Base-by-base conservation (phyloP, 352 stramenopile species). In the Phytophthora europaea region DNA sequence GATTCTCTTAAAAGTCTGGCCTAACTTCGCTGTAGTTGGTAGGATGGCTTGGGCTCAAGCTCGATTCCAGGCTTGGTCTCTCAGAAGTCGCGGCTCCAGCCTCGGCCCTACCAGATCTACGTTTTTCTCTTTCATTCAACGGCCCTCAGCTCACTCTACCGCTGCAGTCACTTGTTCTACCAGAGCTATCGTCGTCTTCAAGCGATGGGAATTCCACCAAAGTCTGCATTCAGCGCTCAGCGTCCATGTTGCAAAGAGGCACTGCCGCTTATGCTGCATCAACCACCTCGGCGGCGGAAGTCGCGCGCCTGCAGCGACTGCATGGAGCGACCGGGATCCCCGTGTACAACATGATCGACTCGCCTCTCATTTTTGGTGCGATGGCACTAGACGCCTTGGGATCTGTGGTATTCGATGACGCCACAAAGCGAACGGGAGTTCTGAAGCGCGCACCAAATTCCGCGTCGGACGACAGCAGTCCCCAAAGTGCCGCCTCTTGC, bases 341-440 rank as follows among this genome's bases (percentile, higher is more conserved):
- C n/a, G 75, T 93, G 12, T 91, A 83, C 70, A 94, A 91, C 68
- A 94, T 94, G 86, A 70, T 86, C 31, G 78, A 92, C 33, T 67
- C 78, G 7, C 84, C 86, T 0, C 78, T 94, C n/a, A 73, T 85
- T 59, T 87, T 94, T 53, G 86, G 86, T 13, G 51, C 67, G 6
- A 92, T 91, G 83, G 83, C 82, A 7, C 71, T 94, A 13, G 56
- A 81, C 28, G 54, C 76, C 3, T 63, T 92, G n/a, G 77, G 71
- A 40, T 71, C 80, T 2, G 59, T 93, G 20, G 31, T 83, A 1
- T 72, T 93, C 22, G 79, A 91, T 55, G 81, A 78, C 4, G 51
- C 60, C 7, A 72, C 70, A 20, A 91, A 88, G 60, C 74, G 80
- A 66, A 75, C 63, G 1, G 77, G 68, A 0, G 68, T 87, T 43